These are phyloP conservation scores for Aegilops sharonensis DNA, from an alignment of 176 grass and related monocot genomes.

Conservation along the genomic window DNA sequence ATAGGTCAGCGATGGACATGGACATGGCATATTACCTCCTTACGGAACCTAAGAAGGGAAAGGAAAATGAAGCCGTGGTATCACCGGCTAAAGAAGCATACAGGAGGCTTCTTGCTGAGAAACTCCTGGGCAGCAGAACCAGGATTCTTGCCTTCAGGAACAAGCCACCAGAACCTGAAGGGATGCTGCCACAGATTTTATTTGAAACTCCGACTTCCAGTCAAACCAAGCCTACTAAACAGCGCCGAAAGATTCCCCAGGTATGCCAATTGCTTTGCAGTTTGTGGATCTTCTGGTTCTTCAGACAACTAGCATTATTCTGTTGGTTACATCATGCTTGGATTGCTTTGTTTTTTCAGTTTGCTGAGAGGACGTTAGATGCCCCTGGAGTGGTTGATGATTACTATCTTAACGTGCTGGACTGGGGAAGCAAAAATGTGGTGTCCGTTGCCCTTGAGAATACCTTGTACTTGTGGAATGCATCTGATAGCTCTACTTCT, in stretches of 20 bases:
- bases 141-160: conserved; percentile 60
- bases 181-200: neutral
- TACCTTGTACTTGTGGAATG: conserved; percentile 63
- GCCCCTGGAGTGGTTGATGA: conserved; percentile 55
- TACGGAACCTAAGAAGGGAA: conserved; percentile 45
- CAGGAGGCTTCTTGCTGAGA: conserved; percentile 50
- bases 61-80: conserved; percentile 37
- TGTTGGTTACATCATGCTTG: conserved; percentile 17
- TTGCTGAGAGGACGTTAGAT: conserved; percentile 50
- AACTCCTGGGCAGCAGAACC: conserved; percentile 44
- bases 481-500: conserved; percentile 37
- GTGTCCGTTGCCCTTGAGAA: conserved; percentile 53
- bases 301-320: conserved; percentile 1
- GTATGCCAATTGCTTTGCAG: conserved; percentile 23
- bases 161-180: conserved; percentile 39
- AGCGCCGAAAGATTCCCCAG: conserved; percentile 49
- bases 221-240: conserved; percentile 27
- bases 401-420: conserved; percentile 61
- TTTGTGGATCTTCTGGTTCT: neutral
- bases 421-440: conserved; percentile 59
- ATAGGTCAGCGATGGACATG: conserved; percentile 59
- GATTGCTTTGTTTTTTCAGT: conserved; percentile 28
- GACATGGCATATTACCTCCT: conserved; percentile 58
- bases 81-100: conserved; percentile 49
- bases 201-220: neutral